Conservation (phyloP, 2,329 filamentous ascomycete species). For the Ramularia collo-cygni region DNA sequence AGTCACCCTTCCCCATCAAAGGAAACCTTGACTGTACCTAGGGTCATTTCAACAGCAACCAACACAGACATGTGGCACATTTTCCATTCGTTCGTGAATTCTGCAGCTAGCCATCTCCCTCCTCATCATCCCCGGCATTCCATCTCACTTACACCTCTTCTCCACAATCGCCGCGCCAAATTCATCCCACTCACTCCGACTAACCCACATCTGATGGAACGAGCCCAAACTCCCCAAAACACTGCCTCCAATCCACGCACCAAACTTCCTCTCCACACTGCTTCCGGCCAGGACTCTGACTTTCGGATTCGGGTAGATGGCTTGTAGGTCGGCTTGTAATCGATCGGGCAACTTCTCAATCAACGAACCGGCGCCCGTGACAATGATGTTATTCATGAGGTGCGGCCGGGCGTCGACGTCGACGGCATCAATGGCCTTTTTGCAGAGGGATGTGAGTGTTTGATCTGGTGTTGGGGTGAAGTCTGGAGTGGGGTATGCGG, state of each 20-base stretch:
- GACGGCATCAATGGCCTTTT: slow-evolving; percentile 66
- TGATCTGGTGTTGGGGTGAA: slow-evolving; percentile 55
- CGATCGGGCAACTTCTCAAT: slow-evolving; percentile 90
- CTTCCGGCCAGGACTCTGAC: slow-evolving; percentile 85
- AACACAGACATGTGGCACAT: too few relatives aligned
- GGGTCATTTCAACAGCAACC: too few relatives aligned
- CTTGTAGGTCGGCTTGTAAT: slow-evolving; percentile 73
- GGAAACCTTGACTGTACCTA: too few relatives aligned
- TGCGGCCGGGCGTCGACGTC: slow-evolving; percentile 83
- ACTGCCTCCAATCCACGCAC: slow-evolving; percentile 92
- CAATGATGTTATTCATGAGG: slow-evolving; percentile 81
- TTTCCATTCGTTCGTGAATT: too few relatives aligned
- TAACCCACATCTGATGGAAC: slow-evolving; percentile 99
- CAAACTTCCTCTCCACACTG: slow-evolving; percentile 83
- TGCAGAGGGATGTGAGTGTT: slow-evolving; percentile 78
- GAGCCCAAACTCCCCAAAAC: slow-evolving; percentile 92
- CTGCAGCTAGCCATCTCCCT: too few relatives aligned
- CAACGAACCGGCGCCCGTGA: slow-evolving; percentile 81
- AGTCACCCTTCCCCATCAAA: too few relatives aligned
- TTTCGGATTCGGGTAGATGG: slow-evolving; percentile 75
- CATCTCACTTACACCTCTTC: slow-evolving; percentile 80
- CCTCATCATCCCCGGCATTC: neutral
- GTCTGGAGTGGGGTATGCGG: slow-evolving; percentile 52
- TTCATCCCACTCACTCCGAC: slow-evolving; percentile 94
- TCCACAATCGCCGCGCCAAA: slow-evolving; percentile 85